Base-by-base conservation (phyloP, 345 rosid genomes). In the Trapa incisa region DNA sequence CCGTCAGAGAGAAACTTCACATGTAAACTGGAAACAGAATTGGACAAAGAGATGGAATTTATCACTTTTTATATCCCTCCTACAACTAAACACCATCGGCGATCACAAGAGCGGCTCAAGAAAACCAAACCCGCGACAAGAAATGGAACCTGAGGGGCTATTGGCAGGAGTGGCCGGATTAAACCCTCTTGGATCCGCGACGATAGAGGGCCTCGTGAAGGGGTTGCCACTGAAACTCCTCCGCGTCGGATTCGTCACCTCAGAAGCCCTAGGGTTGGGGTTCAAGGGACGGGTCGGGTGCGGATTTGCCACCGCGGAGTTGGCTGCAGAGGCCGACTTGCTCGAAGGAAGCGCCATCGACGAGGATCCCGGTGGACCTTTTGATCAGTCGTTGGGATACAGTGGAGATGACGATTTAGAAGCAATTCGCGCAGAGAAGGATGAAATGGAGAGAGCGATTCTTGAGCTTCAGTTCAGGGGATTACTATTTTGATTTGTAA, bases 201-300 rank as follows among this genome's bases (percentile, higher is more conserved):
- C 11, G 70, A 79, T 66, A 17, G 85, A 67, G n/a, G 89, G 83
- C 65, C 73, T 80, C 48, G 75, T 47, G 73, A 91, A 84, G 2
- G 91, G 89, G 72, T 71, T 88, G 22, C 76, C 89, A 8, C 72
- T 70, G 62, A 83, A 88, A 60, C 96, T 88, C 81, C 97, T 83
- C 39, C 95, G 84, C 75, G 82, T 78, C 5, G 90, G 84, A 32
- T 88, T 82, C 42, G 45, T 71, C 0, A 68, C 65, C 70, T 90
- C 95, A 0, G 92, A 88, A 69, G 78, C 82, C 75, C 92, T 83
- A 33, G 85, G 75, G 64, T 10, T 70, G 56, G 85, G 80, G 70
- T 74, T 84, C 53, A 73, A 68, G 65, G 79, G 65, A 65, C 70
- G 48, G n/a, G 38, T 2, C 50, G 66, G 76, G 70, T 67, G 63